phyloP scores from a whole-genome alignment of 1,284 basidiomycete genomes.

The Vanrija pseudolonga region DNA sequence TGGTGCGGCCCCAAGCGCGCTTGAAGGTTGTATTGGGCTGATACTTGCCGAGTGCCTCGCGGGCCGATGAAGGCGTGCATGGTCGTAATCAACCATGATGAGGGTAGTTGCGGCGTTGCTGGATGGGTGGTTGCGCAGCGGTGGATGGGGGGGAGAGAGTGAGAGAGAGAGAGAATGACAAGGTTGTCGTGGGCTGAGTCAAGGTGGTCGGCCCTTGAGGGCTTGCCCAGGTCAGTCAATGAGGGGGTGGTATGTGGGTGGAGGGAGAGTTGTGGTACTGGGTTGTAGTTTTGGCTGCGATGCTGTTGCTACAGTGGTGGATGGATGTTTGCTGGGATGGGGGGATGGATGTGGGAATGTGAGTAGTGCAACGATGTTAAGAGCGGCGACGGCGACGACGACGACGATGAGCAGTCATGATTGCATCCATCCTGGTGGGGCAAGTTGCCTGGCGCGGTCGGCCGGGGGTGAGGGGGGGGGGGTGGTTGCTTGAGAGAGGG shows the following conservation, averaged over 20 bases:
- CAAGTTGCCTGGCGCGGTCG: too few relatives aligned
- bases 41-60: conserved; percentile 13
- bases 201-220: too few relatives aligned
- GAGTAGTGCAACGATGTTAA: too few relatives aligned
- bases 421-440: too few relatives aligned
- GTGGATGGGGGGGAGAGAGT: not conserved
- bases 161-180: not conserved
- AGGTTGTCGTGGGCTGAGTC: not conserved
- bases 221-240: too few relatives aligned
- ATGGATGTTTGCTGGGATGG: not conserved
- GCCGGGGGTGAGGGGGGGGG: too few relatives aligned
- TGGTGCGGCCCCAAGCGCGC: not conserved
- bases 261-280: too few relatives aligned
- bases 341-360: not conserved
- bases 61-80: not conserved
- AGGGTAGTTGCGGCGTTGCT: not conserved
- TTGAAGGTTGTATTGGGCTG: conserved; percentile 9
- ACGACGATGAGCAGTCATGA: too few relatives aligned
- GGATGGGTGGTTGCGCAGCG: not conserved
- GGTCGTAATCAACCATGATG: conserved; percentile 13
- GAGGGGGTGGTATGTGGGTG: too few relatives aligned
- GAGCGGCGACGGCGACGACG: too few relatives aligned
- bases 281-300: too few relatives aligned
- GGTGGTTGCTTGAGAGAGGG: too few relatives aligned
- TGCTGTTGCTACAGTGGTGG: not conserved